Base-by-base conservation (phyloP, 2,329 filamentous ascomycete species). In the Phyllosticta paracitricarpa region DNA sequence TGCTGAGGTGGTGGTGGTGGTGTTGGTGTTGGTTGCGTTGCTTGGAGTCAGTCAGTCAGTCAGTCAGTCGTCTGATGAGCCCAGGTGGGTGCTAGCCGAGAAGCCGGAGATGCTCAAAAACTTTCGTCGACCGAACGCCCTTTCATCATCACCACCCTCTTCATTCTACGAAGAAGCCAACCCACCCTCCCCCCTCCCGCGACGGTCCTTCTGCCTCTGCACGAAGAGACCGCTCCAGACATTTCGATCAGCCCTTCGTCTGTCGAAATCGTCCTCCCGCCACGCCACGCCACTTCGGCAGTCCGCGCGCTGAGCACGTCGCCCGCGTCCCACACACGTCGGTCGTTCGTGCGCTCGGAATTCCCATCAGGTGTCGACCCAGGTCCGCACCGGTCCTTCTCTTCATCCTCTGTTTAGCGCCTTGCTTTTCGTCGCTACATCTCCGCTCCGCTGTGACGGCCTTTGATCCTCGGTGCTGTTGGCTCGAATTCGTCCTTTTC, bases 231-330 rank as follows among this genome's bases (percentile, higher is more conserved):
- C 70, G 71, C 70, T 68, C 70, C 69, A 66, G 64, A 58, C 59
- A 71, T 71, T 74, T 74, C 72, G 70, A 69, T 72, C 69, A 67
- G 65, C 61, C 64, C 64, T 70, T 30, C 28, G 28, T 30, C 71
- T 73, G 70, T 73, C 67, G 72, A 74, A 72, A 72, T 72, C 66
- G 64, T 62, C 61, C 66, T 33, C 56, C 53, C 51, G 28, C 24
- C 19, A 22, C 51, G 28, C 24, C 19, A 22, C 19, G 19, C 19
- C 54, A 56, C 24, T 28, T 56, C 40, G 40, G 40, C 40, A 48
- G 14, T 17, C 40, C 52, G 22, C 52, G 22, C 22, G 52, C 52
- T 54, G 52, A 54, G 52, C 26, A 28, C 59, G 54, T 57, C 53
- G 19, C 26, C 54, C 58, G 58, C 53, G 24, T 10, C 53, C 58